Evolutionary conservation across 129 eudicot genomes (phyloP), one percentile per base, ranked within the genome.

Genomic region (Rutidosis leptorrhynchoides): DNA sequence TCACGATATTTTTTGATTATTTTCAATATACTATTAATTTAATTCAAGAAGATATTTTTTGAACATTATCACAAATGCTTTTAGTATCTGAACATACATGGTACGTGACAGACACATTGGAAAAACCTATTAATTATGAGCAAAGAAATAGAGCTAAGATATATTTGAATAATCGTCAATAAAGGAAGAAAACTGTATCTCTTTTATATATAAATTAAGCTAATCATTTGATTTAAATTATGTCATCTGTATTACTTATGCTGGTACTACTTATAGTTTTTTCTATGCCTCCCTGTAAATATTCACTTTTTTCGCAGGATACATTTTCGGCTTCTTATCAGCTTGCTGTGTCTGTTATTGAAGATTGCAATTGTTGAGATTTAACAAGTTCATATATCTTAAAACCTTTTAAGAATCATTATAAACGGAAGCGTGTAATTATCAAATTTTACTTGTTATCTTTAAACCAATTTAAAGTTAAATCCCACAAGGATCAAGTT

Each of bases 261-360:
- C 20, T 30, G 58, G 61, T 17, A 57, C 20, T 29, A 43, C 32
- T 23, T n/a, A 23, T 17, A 23, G 20, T 26, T 3, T 29, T 28
- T 27, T 24, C 52, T 20, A 53, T 29, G 46, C n/a, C 17, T 15
- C 30, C 25, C 35, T 53, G 15, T 21, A 22, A 21, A 24, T 53
- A 52, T 52, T 20, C 58, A 53, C 28, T 21, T 51, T 30, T 62
- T 73, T 55, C 74, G 51, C 86, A 93, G 96, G 90, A 80, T 67
- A 77, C 83, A 72, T 77, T 82, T 65, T 69, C 85, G 33, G 84
- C 88, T 67, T 75, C 90, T 56, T 69, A 42, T 65, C 84, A 53
- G 82, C 95, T 94, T 48, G 95, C 95, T 65, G 83, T 79, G 65
- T 76, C 90, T 77, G 93, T 94, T 52, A 73, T 94, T 48, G 86